Conservation (phyloP, 805 yeast genomes). For the Wickerhamomyces chambardii region DNA sequence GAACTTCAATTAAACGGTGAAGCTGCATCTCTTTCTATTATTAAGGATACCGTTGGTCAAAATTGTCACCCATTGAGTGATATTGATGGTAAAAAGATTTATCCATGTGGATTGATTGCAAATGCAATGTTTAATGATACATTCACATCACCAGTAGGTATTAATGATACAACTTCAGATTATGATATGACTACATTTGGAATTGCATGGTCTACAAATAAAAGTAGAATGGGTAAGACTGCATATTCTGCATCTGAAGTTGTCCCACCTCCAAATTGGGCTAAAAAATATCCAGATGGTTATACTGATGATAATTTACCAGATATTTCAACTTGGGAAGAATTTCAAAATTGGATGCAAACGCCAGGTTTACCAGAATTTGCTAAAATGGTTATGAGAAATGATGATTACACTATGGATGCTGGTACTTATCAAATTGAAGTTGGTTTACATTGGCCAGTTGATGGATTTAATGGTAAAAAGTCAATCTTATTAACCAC, state of each 20-base stretch:
- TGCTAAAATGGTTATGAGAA: slow-evolving; percentile 58
- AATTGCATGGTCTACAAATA: slow-evolving; percentile 69
- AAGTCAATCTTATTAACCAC: slow-evolving; percentile 63
- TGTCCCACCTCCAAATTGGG: slow-evolving; percentile 96
- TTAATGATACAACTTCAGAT: slow-evolving; percentile 22
- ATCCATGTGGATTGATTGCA: slow-evolving; percentile 84
- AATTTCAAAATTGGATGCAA: slow-evolving; percentile 96
- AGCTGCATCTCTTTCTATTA: slow-evolving; percentile 43
- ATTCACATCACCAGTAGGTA: slow-evolving; percentile 33
- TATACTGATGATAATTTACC: slow-evolving; percentile 80
- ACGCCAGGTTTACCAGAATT: slow-evolving; percentile 92
- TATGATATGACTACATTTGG: slow-evolving; percentile 38
- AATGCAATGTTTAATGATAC: slow-evolving; percentile 77
- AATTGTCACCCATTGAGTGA: slow-evolving; percentile 63
- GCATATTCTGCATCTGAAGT: slow-evolving; percentile 57
- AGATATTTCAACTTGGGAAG: slow-evolving; percentile 67
- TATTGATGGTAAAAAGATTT: slow-evolving; percentile 48
- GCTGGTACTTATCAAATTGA: slow-evolving; percentile 56
- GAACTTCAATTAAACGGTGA: slow-evolving; percentile 78
- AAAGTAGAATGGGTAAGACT: slow-evolving; percentile 55
- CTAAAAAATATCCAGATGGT: slow-evolving; percentile 69
- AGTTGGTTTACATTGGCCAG: slow-evolving; percentile 77
- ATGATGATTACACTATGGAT: slow-evolving; percentile 42
- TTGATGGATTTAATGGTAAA: slow-evolving; percentile 54
- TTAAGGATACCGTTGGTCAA: slow-evolving; percentile 39